Base-by-base conservation (phyloP, 495 filamentous ascomycete species). In the Letharia lupina region DNA sequence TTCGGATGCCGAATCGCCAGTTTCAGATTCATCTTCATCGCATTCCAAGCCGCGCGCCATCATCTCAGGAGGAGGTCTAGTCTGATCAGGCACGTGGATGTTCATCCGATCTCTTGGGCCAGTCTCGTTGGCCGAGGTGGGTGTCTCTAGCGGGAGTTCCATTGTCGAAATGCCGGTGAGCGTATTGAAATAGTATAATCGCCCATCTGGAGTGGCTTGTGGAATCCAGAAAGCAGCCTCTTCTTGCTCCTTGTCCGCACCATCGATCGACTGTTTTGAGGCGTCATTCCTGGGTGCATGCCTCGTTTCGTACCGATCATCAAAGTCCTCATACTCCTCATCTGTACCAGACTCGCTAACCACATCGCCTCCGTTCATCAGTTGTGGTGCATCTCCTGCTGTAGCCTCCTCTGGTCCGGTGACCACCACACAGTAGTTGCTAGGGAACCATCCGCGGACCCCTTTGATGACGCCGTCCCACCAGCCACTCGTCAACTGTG, bases 211-310 rank as follows among this genome's bases (percentile, higher is more conserved):
- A 7, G 95, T 98, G 18, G 92, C 95, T 74, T 98, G 94, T 4
- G 95, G 95, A 71, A 98, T 96, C 94, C 94, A 98, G 74, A 94
- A 98, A 61, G 92, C 91, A 60, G 94, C 90, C 72, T 96, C 88
- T 69, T 95, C 93, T 76, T 90, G 87, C 65, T 89, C 87, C 59
- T 79, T 84, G 40, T 84, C 83, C 2, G 80, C 80, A 20, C 87
- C 87, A 68, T 95, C 91, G 23, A 90, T 83, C 9, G 90, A 86
- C 37, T 91, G 73, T 28, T 79, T 77, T 10, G 82, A 80, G 35
- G 82, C 82, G 45, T 84, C 77, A 61, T 86, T 82, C 62, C 76
- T 78, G n/a, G 74, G 65, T 35, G 84, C 82, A 16, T 81, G 79
- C 57, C 89, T 86, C 7, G 85, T 86, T 66, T 91, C 85, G 47